A percentile compares a stretch with the other conserved stretches of the same genome.
These are phyloP conservation scores for Neurospora sp. DNA, from an alignment of 495 filamentous ascomycete species.

Conservation along the genomic window DNA sequence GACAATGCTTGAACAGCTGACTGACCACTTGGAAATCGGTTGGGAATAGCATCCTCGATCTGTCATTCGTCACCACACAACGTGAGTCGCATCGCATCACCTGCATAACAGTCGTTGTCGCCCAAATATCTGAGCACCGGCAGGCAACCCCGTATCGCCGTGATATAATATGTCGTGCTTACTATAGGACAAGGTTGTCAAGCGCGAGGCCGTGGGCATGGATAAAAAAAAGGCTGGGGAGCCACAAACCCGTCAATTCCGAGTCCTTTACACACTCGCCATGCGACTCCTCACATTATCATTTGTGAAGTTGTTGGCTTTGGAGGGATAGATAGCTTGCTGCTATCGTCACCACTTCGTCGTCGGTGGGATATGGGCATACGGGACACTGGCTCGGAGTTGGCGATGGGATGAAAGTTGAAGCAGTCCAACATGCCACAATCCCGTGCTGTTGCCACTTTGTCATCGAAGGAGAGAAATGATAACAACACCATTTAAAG, in stretches of 20 bases:
- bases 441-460: not conserved
- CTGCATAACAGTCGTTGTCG: not conserved
- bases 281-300: not conserved
- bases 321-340: not conserved
- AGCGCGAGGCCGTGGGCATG: not conserved
- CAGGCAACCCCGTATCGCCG: not conserved
- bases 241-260: not conserved
- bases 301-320: not conserved
- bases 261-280: not conserved
- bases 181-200: not conserved
- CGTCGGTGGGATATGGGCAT: not conserved
- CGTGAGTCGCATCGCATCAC: not conserved
- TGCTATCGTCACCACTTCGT: not conserved
- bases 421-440: not conserved
- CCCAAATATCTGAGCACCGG: not conserved
- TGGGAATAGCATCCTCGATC: not conserved
- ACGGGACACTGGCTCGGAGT: not conserved
- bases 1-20: not conserved
- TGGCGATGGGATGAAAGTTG: not conserved
- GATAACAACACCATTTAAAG: not conserved
- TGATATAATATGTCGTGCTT: not conserved
- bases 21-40: not conserved
- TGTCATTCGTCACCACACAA: not conserved
- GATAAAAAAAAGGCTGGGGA: not conserved
- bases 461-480: not conserved